Conservation (phyloP, 176 grass and related monocot species). For the Microstegium vimineum region DNA sequence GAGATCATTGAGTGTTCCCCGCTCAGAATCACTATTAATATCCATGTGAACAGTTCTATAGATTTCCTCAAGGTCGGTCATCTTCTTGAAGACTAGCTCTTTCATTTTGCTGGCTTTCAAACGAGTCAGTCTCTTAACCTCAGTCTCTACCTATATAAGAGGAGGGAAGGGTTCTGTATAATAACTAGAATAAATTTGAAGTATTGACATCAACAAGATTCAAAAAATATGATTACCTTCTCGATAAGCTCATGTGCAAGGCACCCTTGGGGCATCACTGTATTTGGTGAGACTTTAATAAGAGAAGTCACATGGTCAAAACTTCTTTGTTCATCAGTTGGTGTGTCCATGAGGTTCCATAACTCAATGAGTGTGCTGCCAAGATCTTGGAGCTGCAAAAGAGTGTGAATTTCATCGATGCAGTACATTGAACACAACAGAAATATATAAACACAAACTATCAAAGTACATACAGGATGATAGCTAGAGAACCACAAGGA, state of each 20-base stretch:
- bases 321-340: constrained; percentile 50
- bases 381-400: constrained; percentile 76
- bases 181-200: not conserved
- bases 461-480: not conserved
- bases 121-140: constrained; percentile 62
- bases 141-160: constrained; percentile 58
- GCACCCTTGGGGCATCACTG: constrained; percentile 42
- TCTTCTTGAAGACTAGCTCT: constrained; percentile 86
- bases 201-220: constrained; percentile 3
- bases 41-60: constrained; percentile 74
- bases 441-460: not conserved
- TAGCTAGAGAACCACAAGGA: not conserved
- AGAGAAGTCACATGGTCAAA: constrained; percentile 73
- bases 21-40: constrained; percentile 48
- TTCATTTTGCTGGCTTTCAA: constrained; percentile 90
- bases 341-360: constrained; percentile 85
- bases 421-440: not conserved
- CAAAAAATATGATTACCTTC: constrained; percentile 40
- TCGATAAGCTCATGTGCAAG: constrained; percentile 68
- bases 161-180: constrained; percentile 10
- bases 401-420: not conserved
- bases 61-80: constrained; percentile 73
- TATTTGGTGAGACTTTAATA: constrained; percentile 62
- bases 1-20: constrained; percentile 43
- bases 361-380: constrained; percentile 70